Evolutionary conservation across 2,329 filamentous ascomycete species (phyloP).

Genomic region (Ceratocystis huliohia): DNA sequence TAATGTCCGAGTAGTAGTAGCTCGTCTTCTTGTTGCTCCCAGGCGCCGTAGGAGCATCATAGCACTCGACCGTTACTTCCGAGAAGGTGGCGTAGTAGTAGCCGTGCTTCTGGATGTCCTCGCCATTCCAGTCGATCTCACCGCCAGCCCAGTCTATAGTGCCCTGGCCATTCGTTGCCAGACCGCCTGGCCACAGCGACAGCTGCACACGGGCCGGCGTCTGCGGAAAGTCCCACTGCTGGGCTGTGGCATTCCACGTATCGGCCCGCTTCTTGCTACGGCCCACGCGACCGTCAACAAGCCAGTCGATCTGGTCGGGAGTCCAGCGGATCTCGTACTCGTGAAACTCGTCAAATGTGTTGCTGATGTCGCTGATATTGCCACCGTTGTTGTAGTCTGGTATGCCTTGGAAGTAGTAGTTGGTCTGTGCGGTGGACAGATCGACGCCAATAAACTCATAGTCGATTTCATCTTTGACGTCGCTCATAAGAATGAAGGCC

Average conservation of each 20-base stretch:
- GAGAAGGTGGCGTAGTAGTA: conserved; percentile 80
- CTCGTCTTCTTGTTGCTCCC: conserved; percentile 57
- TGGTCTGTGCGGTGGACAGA: conserved; percentile 68
- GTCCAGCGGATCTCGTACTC: conserved; percentile 91
- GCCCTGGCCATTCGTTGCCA: conserved; percentile 62
- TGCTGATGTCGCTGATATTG: conserved; percentile 50
- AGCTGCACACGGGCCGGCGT: conserved; percentile 83
- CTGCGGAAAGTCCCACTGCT: conserved; percentile 80
- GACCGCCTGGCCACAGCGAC: conserved; percentile 90
- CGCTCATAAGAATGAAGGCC: conserved; percentile 87
- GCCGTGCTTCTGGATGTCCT: conserved; percentile 66
- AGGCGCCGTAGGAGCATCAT: conserved; percentile 46
- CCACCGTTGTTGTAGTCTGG: conserved; percentile 66
- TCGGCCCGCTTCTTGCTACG: conserved; percentile 62
- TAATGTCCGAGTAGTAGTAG: conserved; percentile 59
- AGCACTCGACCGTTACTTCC: conserved; percentile 76
- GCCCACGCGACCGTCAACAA: conserved; percentile 65
- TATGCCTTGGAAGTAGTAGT: conserved; percentile 94
- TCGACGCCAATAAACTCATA: conserved; percentile 87
- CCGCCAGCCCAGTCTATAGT: conserved; percentile 90
- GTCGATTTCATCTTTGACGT: conserved; percentile 97
- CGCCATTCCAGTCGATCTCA: conserved; percentile 70
- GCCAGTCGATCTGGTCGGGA: conserved; percentile 75
- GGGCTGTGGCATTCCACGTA: conserved; percentile 74
- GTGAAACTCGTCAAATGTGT: conserved; percentile 70